Base-by-base conservation (phyloP, 108 stramenopile genomes). In the Pseudonitzschia pungens region DNA sequence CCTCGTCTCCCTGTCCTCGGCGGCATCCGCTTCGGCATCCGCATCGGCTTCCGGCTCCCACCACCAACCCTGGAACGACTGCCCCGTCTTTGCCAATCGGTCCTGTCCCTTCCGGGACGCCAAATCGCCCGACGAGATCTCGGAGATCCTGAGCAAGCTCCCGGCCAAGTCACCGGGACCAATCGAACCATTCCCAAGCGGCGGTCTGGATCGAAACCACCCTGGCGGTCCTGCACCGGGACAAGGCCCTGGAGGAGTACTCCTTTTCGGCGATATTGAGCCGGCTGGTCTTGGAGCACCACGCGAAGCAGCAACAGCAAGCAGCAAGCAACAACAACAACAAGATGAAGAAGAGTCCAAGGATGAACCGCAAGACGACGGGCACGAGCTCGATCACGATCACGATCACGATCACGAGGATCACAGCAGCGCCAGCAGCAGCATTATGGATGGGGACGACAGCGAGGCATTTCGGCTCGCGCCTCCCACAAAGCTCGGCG, bases 241-340 rank as follows among this genome's bases (percentile, higher is more conserved):
- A 75, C 40, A 41, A 50, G 33, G 81, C 85, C 41, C 62, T 92
- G 77, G 91, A 89, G 70, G 81, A 82, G 18, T 82, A 72, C 51
- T 92, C 91, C 4, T 50, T 92, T 16, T 70, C 86, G 10, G 78
- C 86, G n/a, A 84, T 89, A 48, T 87, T 91, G 83, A 86, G 76
- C 15, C 43, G 71, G 4, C 67, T 86, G 86, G 86, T 77, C 0
- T 64, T 64, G 26, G 72, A 72, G 32, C 60, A 50, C 32, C 75
- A 81, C 52, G 70, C 48, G 32, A 48, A 26, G 26, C n/a, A n/a
- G n/a, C n/a, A n/a, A n/a, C n/a, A n/a, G n/a, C n/a, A n/a, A n/a
- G n/a, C n/a, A n/a, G n/a, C n/a, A n/a, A n/a, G n/a, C n/a, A n/a
- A n/a, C n/a, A n/a, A n/a, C n/a, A n/a, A n/a, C n/a, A n/a, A n/a